These are phyloP conservation scores for Yamadazyma dushanensis DNA, from an alignment of 1,139 yeast species.

Conservation along the genomic window DNA sequence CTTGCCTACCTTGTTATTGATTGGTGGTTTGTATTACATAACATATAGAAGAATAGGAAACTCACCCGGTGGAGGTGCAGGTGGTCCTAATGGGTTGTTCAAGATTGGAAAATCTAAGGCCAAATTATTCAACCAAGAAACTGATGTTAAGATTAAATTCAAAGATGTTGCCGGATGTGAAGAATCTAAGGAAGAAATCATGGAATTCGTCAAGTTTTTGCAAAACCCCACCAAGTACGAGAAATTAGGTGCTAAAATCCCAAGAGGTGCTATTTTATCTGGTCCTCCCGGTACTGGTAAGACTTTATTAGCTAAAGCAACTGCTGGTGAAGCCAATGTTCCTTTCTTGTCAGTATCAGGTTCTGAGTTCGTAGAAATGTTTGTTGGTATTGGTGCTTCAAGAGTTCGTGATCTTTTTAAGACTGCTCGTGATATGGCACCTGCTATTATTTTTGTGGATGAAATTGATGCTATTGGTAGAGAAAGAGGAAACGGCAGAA, in stretches of 20 bases:
- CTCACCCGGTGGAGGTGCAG: slow-evolving; percentile 38
- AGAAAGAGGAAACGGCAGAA: slow-evolving; percentile 66
- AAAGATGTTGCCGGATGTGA: slow-evolving; percentile 84
- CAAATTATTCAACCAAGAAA: slow-evolving; percentile 67
- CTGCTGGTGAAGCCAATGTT: slow-evolving; percentile 85
- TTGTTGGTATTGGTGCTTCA: slow-evolving; percentile 82
- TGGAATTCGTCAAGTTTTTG: slow-evolving; percentile 80
- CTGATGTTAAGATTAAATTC: slow-evolving; percentile 69
- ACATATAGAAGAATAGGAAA: slow-evolving; percentile 57
- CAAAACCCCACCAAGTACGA: slow-evolving; percentile 75
- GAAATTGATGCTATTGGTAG: slow-evolving; percentile 87
- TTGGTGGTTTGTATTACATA: slow-evolving; percentile 72
- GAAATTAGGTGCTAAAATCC: slow-evolving; percentile 77
- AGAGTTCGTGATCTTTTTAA: slow-evolving; percentile 80
- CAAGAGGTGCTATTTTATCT: slow-evolving; percentile 78
- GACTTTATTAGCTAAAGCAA: slow-evolving; percentile 76
- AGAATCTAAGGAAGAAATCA: slow-evolving; percentile 80
- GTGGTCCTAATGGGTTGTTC: slow-evolving; percentile 61
- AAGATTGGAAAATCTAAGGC: slow-evolving; percentile 70
- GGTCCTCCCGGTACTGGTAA: slow-evolving; percentile 93
- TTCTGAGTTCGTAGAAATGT: slow-evolving; percentile 80
- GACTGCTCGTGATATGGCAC: slow-evolving; percentile 79
- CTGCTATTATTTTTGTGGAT: slow-evolving; percentile 76
- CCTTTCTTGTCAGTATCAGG: slow-evolving; percentile 83
- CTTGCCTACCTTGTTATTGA: slow-evolving; percentile 66